Evolutionary conservation across 2,329 filamentous ascomycete species (phyloP).

Genomic region (Atkinsonella texensis): DNA sequence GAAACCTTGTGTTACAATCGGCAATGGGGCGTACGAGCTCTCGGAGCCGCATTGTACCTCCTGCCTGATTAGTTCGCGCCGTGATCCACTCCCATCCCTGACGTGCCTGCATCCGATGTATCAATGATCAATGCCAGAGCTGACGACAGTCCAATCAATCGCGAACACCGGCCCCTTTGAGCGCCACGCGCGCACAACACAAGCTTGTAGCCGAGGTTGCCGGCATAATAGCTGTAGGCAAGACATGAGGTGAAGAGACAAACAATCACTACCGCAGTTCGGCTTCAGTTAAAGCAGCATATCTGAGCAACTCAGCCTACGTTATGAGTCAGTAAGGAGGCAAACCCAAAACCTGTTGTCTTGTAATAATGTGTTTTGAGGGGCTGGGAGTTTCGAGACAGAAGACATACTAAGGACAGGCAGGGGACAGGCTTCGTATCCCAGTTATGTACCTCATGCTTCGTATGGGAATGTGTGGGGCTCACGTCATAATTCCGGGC

Average conservation of each 20-base stretch:
- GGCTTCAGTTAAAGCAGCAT: too few species aligned
- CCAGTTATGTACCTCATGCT: not conserved
- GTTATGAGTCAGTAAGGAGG: too few species aligned
- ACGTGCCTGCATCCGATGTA: constrained; percentile 3
- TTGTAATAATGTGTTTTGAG: too few species aligned
- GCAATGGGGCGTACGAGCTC: not conserved
- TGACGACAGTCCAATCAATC: constrained; percentile 16
- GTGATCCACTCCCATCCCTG: not conserved
- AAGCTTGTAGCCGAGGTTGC: too few species aligned
- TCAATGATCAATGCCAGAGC: constrained; percentile 21
- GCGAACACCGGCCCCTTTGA: constrained; percentile 6
- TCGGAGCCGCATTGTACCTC: not conserved
- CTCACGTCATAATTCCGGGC: not conserved
- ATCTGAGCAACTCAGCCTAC: too few species aligned
- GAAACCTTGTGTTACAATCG: too few species aligned
- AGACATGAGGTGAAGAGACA: too few species aligned
- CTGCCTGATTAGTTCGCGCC: not conserved
- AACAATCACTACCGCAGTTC: too few species aligned
- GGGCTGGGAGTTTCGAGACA: not conserved
- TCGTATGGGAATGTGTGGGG: not conserved
- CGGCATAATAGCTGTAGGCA: not conserved
- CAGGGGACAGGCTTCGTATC: not conserved
- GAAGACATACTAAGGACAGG: too few species aligned
- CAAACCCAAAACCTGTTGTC: too few species aligned
- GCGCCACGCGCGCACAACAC: too few species aligned